These are phyloP conservation scores for Arachnomyces sp. DNA, from an alignment of 2,329 filamentous ascomycete genomes.

Conservation along the genomic window DNA sequence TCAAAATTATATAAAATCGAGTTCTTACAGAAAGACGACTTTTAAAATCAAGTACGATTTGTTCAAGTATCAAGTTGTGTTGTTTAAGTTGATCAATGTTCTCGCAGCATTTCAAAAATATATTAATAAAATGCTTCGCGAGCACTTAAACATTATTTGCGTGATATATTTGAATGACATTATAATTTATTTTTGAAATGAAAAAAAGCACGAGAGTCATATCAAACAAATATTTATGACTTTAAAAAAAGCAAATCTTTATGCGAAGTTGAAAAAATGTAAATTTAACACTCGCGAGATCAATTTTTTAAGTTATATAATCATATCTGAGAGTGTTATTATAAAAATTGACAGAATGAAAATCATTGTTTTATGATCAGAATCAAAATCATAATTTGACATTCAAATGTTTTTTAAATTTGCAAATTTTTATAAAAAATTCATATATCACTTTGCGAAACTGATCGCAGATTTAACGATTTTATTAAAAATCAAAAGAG, in stretches of 20 bases:
- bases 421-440: conserved; percentile 25
- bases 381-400: conserved; percentile 3
- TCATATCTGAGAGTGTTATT: conserved; percentile 8
- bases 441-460: conserved; percentile 18
- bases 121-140: too few relatives aligned
- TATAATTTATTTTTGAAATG: conserved; percentile 3
- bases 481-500: conserved; percentile 7
- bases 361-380: conserved; percentile 15
- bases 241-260: conserved; percentile 5
- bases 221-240: conserved; percentile 5
- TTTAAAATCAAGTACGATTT: background rate
- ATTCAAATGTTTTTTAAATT: conserved; percentile 20
- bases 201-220: conserved; percentile 5
- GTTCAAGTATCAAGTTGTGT: conserved; percentile 1
- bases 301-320: conserved; percentile 14
- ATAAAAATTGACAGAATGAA: conserved; percentile 14
- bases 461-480: conserved; percentile 12
- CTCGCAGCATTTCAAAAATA: background rate
- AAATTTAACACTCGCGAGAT: conserved; percentile 7
- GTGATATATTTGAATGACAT: conserved; percentile 3
- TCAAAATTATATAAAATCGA: too few relatives aligned
- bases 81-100: background rate
- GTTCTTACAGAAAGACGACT: too few relatives aligned
- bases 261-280: conserved; percentile 9
- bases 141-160: too few relatives aligned